phyloP scores from a whole-genome alignment of 768 basidiomycete genomes.

The Galerina marginata region DNA sequence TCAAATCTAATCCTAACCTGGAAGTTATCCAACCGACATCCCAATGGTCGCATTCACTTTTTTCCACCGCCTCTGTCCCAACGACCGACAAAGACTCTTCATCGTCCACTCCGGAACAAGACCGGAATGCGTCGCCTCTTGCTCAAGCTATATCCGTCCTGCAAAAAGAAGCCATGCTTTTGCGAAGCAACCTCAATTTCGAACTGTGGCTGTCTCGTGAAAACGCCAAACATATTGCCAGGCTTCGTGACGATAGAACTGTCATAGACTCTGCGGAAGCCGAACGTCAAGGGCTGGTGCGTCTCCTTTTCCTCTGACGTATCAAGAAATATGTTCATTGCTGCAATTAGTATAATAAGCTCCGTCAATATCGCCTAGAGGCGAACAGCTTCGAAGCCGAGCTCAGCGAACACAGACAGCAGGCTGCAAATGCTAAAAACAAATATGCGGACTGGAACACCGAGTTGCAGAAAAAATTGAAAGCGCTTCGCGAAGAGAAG shows the following conservation, averaged over 20 bases:
- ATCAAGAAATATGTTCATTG: background rate
- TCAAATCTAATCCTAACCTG: constrained; percentile 73
- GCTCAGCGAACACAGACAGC: constrained; percentile 73
- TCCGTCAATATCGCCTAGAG: constrained; percentile 76
- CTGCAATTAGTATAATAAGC: constrained; percentile 70
- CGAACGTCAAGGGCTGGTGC: constrained; percentile 81
- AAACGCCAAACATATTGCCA: constrained; percentile 83
- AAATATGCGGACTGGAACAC: constrained; percentile 86
- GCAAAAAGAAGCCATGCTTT: constrained; percentile 75
- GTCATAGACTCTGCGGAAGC: constrained; percentile 76
- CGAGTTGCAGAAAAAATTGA: constrained; percentile 77
- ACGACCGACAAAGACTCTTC: constrained; percentile 15
- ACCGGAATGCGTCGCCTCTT: constrained; percentile 48
- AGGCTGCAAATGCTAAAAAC: constrained; percentile 73
- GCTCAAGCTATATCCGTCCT: constrained; percentile 70
- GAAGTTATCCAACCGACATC: constrained; percentile 58
- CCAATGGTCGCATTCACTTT: constrained; percentile 57
- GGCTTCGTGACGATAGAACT: constrained; percentile 75
- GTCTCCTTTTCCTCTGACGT: constrained; percentile 25
- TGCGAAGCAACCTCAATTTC: constrained; percentile 84
- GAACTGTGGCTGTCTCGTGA: constrained; percentile 84
- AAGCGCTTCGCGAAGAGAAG: constrained; percentile 79
- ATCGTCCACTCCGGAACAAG: constrained; percentile 17
- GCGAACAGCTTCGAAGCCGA: constrained; percentile 71
- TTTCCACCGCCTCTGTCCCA: constrained; percentile 32